Evolutionary conservation across 2,329 filamentous ascomycete genomes (phyloP).

Genomic region (Beauveria brongniartii): DNA sequence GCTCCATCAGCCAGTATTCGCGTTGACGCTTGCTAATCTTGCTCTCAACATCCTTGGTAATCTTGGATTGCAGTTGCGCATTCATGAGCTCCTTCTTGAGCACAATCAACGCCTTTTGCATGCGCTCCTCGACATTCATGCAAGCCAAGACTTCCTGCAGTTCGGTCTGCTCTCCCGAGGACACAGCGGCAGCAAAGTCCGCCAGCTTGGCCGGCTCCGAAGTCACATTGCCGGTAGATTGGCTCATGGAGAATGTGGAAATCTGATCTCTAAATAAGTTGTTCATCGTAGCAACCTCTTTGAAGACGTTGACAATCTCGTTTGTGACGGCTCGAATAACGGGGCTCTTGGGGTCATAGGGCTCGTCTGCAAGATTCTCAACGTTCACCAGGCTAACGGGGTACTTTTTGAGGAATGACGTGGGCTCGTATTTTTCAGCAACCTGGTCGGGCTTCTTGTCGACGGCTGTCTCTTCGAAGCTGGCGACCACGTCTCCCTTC

Average conservation of each 20-base stretch:
- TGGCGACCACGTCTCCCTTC: constrained; percentile 91
- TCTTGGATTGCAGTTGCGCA: constrained; percentile 92
- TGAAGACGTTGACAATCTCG: constrained; percentile 98
- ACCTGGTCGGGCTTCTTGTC: constrained; percentile 47
- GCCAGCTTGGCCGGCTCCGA: constrained; percentile 92
- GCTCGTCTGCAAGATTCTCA: constrained; percentile 83
- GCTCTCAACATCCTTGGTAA: constrained; percentile 92
- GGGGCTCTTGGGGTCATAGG: constrained; percentile 81
- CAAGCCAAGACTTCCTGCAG: constrained; percentile 85
- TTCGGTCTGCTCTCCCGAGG: constrained; percentile 85
- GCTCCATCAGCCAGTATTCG: constrained; percentile 98
- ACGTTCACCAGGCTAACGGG: constrained; percentile 92
- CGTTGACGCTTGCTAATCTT: constrained; percentile 96
- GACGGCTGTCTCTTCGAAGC: constrained; percentile 78
- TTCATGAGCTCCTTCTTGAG: constrained; percentile 99
- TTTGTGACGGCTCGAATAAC: constrained; percentile 88
- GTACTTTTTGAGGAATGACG: constrained; percentile 83
- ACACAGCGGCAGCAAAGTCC: constrained; percentile 94
- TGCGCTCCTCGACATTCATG: constrained; percentile 82
- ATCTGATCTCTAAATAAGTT: constrained; percentile 95
- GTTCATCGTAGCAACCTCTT: constrained; percentile 90
- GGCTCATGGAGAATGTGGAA: constrained; percentile 91
- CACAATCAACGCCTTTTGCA: constrained; percentile 85
- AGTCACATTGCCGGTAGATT: constrained; percentile 88
- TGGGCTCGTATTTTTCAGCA: constrained; percentile 67